phyloP scores from a whole-genome alignment of 805 yeast species.

The Allodekkera sacchari region DNA sequence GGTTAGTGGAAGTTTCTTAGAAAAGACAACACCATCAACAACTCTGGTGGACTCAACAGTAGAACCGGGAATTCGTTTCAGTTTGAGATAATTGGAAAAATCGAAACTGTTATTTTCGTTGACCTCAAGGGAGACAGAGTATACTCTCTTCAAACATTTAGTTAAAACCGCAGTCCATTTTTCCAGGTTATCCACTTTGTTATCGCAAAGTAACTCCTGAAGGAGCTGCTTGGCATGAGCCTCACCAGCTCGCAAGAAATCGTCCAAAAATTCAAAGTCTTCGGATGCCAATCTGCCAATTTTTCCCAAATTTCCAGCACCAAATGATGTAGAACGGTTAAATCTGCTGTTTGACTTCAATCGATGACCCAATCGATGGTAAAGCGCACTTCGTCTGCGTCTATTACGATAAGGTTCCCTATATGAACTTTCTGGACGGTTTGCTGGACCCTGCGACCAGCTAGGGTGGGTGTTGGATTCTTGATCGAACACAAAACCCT shows the following conservation, averaged over 20 bases:
- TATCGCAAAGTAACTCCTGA: conserved; percentile 54
- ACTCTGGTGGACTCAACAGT: conserved; percentile 46
- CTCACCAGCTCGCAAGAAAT: conserved; percentile 26
- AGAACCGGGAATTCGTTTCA: conserved; percentile 81
- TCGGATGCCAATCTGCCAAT: conserved; percentile 13
- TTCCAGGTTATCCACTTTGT: conserved; percentile 38
- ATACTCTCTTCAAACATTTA: conserved; percentile 44
- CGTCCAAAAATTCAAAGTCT: conserved; percentile 24
- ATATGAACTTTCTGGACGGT: too few species aligned
- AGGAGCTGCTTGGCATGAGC: conserved; percentile 44
- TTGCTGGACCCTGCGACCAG: too few species aligned
- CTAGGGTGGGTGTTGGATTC: too few species aligned
- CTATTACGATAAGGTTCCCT: too few species aligned
- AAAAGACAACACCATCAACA: conserved; percentile 75
- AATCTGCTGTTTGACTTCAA: too few species aligned
- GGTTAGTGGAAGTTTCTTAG: conserved; percentile 74
- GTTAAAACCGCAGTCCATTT: conserved; percentile 55
- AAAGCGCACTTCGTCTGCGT: not conserved
- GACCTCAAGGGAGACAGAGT: conserved; percentile 50
- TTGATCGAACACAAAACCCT: too few species aligned
- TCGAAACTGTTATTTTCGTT: conserved; percentile 69
- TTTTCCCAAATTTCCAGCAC: too few species aligned
- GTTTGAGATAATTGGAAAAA: conserved; percentile 79
- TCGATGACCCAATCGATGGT: too few species aligned
- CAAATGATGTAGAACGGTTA: too few species aligned